These are phyloP conservation scores for Urochloa ruziziensis DNA, from an alignment of 176 grass and related monocot genomes.

Conservation along the genomic window DNA sequence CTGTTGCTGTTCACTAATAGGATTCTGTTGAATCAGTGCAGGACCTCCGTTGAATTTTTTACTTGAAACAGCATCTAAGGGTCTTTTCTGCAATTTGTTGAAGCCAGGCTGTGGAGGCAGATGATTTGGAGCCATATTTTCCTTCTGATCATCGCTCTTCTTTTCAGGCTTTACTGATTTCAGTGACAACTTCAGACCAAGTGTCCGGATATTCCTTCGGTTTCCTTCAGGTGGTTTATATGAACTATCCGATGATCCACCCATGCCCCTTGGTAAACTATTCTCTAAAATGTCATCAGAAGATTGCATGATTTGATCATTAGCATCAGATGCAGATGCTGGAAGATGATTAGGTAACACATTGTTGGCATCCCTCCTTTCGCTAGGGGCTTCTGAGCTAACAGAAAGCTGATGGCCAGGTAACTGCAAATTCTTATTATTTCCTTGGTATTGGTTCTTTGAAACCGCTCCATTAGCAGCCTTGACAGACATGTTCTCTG, in stretches of 20 bases:
- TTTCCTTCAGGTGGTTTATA: constrained; percentile 31
- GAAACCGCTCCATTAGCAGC: constrained; percentile 24
- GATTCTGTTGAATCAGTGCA: constrained; percentile 22
- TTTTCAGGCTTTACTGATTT: constrained; percentile 39
- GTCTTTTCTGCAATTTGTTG: constrained; percentile 27
- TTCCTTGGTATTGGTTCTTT: constrained; percentile 27
- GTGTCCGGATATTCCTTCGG: constrained; percentile 40
- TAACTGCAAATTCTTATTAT: constrained; percentile 23
- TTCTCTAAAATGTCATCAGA: constrained; percentile 31
- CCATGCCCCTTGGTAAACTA: constrained; percentile 4
- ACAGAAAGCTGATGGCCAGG: constrained; percentile 7
- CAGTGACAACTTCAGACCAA: constrained; percentile 28
- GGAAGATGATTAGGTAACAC: constrained; percentile 25
- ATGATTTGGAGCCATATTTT: constrained; percentile 45
- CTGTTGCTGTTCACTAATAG: not conserved
- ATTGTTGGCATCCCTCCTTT: not conserved
- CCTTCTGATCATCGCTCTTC: constrained; percentile 37
- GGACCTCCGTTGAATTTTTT: constrained; percentile 18
- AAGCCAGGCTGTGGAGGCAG: constrained; percentile 8
- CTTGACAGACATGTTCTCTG: constrained; percentile 11
- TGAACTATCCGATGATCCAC: not conserved
- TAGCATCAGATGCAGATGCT: constrained; percentile 10
- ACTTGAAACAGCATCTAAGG: constrained; percentile 27
- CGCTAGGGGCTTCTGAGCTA: constrained; percentile 21
- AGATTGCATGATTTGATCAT: constrained; percentile 13